phyloP scores from a whole-genome alignment of 345 rosid species.

The Dipteronia dyeriana region DNA sequence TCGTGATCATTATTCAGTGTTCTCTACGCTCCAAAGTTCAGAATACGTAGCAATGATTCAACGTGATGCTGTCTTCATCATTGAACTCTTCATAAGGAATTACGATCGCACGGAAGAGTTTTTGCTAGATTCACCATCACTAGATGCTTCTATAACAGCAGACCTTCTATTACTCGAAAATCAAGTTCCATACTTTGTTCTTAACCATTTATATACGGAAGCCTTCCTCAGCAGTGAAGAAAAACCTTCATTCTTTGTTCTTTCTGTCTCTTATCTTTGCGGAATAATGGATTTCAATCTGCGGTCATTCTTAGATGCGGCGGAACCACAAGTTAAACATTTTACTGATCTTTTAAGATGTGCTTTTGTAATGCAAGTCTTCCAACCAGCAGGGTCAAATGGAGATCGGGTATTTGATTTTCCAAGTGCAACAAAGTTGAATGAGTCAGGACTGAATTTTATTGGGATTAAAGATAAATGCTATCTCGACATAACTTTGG shows the following conservation, averaged over 20 bases:
- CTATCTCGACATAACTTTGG: not conserved
- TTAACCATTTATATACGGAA: not conserved
- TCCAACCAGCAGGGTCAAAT: no score
- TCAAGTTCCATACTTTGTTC: not conserved
- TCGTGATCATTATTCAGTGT: not conserved
- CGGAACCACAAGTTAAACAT: no score
- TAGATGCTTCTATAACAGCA: rapidly evolving
- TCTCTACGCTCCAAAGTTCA: not conserved
- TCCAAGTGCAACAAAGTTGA: no score
- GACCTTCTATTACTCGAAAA: not conserved
- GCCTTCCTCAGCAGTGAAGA: no score
- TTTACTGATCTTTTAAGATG: no score
- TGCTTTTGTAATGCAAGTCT: no score
- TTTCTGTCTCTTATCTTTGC: no score
- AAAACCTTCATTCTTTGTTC: no score
- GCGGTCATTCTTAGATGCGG: rapidly evolving
- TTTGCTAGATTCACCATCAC: not conserved
- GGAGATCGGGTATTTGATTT: no score
- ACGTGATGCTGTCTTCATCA: not conserved
- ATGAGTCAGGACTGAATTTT: not conserved
- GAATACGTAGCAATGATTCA: not conserved
- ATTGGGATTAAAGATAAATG: not conserved
- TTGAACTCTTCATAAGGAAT: not conserved
- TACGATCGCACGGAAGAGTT: not conserved
- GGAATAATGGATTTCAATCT: no score